Conservation (phyloP, 192 early-diverging fungal genomes). For the Phycomyces blakesleeanus region DNA sequence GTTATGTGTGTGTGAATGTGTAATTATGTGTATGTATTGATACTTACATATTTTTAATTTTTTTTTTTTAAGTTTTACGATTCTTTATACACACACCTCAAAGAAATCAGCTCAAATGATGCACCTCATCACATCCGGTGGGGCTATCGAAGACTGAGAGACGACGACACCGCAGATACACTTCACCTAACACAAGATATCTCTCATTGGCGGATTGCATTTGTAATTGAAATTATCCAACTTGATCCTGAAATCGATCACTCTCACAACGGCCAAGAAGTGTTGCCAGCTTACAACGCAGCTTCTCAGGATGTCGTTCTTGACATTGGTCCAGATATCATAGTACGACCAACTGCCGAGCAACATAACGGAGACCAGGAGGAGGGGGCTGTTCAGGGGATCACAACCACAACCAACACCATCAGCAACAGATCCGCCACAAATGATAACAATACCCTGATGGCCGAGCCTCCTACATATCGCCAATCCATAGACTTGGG, state of each 20-base stretch:
- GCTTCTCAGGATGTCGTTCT: slow-evolving; percentile 5
- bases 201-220: background rate
- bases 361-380: no score
- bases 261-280: background rate
- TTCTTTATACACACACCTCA: background rate
- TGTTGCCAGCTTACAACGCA: slow-evolving; percentile 9
- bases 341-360: no score
- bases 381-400: no score
- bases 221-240: slow-evolving; percentile 6
- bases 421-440: no score
- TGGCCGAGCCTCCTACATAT: no score
- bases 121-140: slow-evolving; percentile 3
- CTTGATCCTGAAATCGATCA: background rate
- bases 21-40: no score
- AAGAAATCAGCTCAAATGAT: slow-evolving; percentile 9
- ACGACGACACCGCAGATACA: slow-evolving; percentile 2
- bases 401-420: no score
- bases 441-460: no score
- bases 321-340: background rate
- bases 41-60: no score
- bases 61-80: slow-evolving; percentile 3
- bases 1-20: no score
- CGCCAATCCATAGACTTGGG: no score
- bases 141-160: background rate
- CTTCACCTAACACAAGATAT: background rate